Base-by-base conservation (phyloP, 2,329 filamentous ascomycete genomes). In the Coniochaeta sp. region DNA sequence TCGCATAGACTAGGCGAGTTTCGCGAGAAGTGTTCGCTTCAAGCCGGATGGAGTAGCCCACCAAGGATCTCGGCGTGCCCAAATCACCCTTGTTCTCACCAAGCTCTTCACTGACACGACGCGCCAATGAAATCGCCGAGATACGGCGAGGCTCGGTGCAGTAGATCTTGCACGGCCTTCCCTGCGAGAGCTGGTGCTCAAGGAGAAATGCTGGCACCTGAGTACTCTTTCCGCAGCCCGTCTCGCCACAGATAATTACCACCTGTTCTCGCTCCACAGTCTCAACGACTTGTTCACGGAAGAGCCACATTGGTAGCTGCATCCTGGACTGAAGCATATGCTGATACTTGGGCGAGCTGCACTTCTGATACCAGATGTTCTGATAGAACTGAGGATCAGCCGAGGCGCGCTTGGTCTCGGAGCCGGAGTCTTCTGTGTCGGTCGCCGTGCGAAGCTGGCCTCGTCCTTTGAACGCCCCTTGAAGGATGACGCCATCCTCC, bases 61-160 rank as follows among this genome's bases (percentile, higher is more conserved):
- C 88, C 2, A 99, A 80, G 3, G 95, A 98, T 59, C 89, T 83
- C 47, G 79, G 77, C 0, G 91, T 96, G 43, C 95, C 95, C 47
- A 98, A 75, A 64, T 96, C 93, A 61, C 84, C 85, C 63, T 86
- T 89, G 58, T 82, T 85, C 72, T 99, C 95, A 8, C 95, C 95
- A 26, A 99, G 81, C 71, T 99, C 95, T 72, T 97, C 91, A 69
- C 93, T 96, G 19, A 99, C 95, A 69, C 95, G 88, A 60, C 90
- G 87, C 44, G 95, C 95, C 56, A 99, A 79, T 16, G 95, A 98
- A 44, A 99, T 93, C 11, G 95, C 95, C 17, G 95, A 99, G 63
- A 99, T 99, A 71, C 95, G 87, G 50, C 95, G 87, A 38, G 95
- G 95, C 71, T 99, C 93, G 0, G 95, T 97, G 71, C 95, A 96